Conservation (phyloP, 148 eudicot genomes). For the Camellia granthamiana region DNA sequence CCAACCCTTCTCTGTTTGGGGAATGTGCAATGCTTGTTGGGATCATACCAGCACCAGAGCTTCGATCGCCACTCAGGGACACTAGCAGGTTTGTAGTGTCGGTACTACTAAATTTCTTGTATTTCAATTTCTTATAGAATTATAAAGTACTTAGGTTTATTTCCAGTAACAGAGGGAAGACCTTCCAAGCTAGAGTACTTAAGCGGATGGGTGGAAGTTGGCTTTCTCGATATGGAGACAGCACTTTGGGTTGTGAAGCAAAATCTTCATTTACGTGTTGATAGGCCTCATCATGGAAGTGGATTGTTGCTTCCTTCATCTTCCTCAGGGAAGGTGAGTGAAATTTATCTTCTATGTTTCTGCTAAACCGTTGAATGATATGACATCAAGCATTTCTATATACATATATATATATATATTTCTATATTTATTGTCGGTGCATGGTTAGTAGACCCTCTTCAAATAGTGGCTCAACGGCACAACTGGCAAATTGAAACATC, state of each 20-base stretch:
- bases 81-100: slow-evolving; percentile 8
- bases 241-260: slow-evolving; percentile 16
- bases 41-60: slow-evolving; percentile 24
- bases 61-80: slow-evolving; percentile 18
- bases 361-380: background rate
- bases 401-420: background rate
- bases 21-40: slow-evolving; percentile 20
- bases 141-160: background rate
- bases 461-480: too few species aligned
- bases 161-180: slow-evolving; percentile 10
- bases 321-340: background rate
- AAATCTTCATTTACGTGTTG: background rate
- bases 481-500: too few species aligned
- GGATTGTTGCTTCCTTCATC: background rate
- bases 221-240: slow-evolving; percentile 17
- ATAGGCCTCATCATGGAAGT: background rate
- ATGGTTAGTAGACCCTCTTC: too few species aligned
- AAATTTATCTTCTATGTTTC: background rate
- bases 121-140: too few species aligned
- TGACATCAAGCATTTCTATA: background rate
- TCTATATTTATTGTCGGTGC: too few species aligned
- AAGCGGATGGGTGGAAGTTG: slow-evolving; percentile 23
- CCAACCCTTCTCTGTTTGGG: slow-evolving; percentile 18
- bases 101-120: background rate
- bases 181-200: slow-evolving; percentile 24